Evolutionary conservation across 768 basidiomycete species (phyloP).

Genomic region (Leccinellum rugosiceps): DNA sequence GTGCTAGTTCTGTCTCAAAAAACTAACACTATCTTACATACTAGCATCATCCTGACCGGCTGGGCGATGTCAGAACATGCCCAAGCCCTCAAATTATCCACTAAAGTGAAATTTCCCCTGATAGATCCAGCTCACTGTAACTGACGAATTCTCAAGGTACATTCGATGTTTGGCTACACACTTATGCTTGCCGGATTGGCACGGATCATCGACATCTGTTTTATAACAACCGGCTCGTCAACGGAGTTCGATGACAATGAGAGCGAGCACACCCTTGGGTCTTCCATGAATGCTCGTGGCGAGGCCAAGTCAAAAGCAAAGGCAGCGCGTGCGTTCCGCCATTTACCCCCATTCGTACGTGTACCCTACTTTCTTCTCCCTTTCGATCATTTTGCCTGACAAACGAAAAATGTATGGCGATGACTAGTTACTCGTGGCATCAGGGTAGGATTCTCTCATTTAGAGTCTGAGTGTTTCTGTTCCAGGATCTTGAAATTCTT

Average conservation of each 20-base stretch:
- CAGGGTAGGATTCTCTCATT: conserved; percentile 49
- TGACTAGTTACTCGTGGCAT: conserved; percentile 61
- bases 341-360: conserved; percentile 87
- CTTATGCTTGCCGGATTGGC: conserved; percentile 80
- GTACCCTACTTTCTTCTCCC: background rate
- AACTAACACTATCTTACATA: background rate
- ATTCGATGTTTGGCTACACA: conserved; percentile 79
- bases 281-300: conserved; percentile 21
- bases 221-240: conserved; percentile 48
- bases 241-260: conserved; percentile 43
- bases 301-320: conserved; percentile 27
- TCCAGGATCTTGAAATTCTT: background rate
- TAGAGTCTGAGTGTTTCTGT: background rate
- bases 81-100: conserved; percentile 81
- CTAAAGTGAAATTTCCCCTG: conserved; percentile 47
- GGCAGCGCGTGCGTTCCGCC: conserved; percentile 67
- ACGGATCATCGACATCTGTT: conserved; percentile 82
- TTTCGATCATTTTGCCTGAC: background rate
- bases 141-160: conserved; percentile 50
- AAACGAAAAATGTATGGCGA: background rate
- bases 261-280: conserved; percentile 68
- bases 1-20: background rate
- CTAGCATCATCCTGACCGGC: conserved; percentile 83
- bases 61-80: conserved; percentile 93
- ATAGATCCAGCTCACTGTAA: background rate